Percentiles rank a stretch among this genome's conserved stretches.
Conservation (phyloP, 176 grass and related monocot species). For the Pharus latifolius region DNA sequence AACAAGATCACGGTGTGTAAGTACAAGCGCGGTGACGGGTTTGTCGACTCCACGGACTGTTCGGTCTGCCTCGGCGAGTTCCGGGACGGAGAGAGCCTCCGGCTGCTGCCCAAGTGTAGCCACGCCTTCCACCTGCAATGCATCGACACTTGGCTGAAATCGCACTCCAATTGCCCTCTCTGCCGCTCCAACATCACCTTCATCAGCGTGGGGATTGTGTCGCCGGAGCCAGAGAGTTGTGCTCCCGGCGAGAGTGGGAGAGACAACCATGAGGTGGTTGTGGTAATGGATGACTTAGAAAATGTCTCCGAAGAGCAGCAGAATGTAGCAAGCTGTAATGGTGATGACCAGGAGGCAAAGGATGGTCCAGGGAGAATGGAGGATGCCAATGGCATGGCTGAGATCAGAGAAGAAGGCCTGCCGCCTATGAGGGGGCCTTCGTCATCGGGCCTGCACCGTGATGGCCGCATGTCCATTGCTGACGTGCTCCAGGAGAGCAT, state of each 20-base stretch:
- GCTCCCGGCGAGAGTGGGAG: slow-evolving; percentile 10
- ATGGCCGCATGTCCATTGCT: slow-evolving; percentile 49
- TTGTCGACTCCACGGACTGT: slow-evolving; percentile 44
- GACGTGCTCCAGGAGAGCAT: slow-evolving; percentile 56
- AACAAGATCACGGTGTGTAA: slow-evolving; percentile 70
- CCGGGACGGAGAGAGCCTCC: slow-evolving; percentile 56
- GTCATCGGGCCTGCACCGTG: not conserved
- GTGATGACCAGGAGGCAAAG: not conserved
- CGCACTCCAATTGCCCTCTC: slow-evolving; percentile 81
- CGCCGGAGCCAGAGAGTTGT: not conserved
- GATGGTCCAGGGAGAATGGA: not conserved
- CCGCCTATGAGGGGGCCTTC: not conserved
- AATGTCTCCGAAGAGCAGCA: slow-evolving; percentile 25
- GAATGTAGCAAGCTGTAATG: not conserved
- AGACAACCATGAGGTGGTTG: slow-evolving; percentile 13
- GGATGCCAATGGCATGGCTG: slow-evolving; percentile 25
- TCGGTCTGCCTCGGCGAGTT: slow-evolving; percentile 94
- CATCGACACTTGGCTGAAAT: slow-evolving; percentile 84
- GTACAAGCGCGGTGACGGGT: slow-evolving; percentile 43
- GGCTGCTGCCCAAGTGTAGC: slow-evolving; percentile 72
- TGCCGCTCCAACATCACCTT: slow-evolving; percentile 65
- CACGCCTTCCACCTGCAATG: slow-evolving; percentile 87
- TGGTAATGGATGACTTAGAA: slow-evolving; percentile 29
- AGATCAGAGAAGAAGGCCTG: slow-evolving; percentile 40
- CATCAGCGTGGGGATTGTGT: not conserved